phyloP scores from a whole-genome alignment of 2,329 filamentous ascomycete species.

The Metarhizium sp. region DNA sequence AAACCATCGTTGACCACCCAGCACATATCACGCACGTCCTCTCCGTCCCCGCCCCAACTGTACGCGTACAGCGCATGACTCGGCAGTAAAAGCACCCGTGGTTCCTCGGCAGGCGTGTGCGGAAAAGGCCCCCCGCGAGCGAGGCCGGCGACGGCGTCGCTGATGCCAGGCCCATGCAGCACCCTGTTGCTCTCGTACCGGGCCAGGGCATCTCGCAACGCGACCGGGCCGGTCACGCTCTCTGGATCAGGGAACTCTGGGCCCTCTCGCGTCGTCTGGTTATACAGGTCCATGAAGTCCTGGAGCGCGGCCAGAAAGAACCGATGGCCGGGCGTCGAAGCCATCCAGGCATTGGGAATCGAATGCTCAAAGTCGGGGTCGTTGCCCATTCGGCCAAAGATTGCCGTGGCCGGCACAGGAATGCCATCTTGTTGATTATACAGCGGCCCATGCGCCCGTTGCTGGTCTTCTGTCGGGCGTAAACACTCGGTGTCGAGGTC shows the following conservation, averaged over 20 bases:
- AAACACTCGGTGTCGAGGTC: slow-evolving; percentile 16
- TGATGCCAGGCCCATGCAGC: not conserved
- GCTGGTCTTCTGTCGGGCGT: slow-evolving; percentile 3
- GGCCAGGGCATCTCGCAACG: slow-evolving; percentile 8
- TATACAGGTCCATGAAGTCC: not conserved
- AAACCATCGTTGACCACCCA: slow-evolving; percentile 12
- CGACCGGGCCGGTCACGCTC: slow-evolving; percentile 10
- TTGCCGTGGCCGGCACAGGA: slow-evolving; percentile 5
- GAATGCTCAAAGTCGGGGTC: slow-evolving; percentile 18
- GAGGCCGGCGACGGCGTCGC: too few species aligned
- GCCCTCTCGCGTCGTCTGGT: not conserved
- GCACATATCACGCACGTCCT: slow-evolving; percentile 9
- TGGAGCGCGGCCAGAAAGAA: slow-evolving; percentile 20
- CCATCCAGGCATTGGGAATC: slow-evolving; percentile 29
- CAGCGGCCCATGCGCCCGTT: not conserved
- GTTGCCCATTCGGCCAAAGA: slow-evolving; percentile 24
- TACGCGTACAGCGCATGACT: slow-evolving; percentile 16
- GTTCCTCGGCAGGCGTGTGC: not conserved
- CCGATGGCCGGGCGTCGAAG: slow-evolving; percentile 22
- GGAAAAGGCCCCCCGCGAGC: too few species aligned
- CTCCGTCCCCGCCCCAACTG: slow-evolving; percentile 13
- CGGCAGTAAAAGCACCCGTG: slow-evolving; percentile 13
- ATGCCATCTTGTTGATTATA: not conserved
- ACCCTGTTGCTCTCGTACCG: slow-evolving; percentile 4
- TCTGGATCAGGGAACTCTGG: not conserved